Conservation (phyloP, 306 rosid genomes). For the Quercus berberidifolia region DNA sequence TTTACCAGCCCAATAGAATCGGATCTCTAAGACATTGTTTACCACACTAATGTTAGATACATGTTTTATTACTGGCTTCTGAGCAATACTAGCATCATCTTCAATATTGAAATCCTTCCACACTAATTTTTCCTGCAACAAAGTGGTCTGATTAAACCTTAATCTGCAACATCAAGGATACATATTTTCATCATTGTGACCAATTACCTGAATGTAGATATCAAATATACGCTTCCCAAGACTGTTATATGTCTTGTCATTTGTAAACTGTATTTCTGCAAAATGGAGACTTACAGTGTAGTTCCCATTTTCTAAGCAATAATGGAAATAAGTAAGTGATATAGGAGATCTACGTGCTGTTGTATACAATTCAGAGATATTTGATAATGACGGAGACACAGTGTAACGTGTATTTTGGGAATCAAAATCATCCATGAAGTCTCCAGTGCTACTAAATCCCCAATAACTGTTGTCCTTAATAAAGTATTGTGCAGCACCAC, state of each 20-base stretch:
- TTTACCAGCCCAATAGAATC: slow-evolving; percentile 49
- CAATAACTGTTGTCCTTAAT: slow-evolving; percentile 1
- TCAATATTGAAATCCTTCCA: slow-evolving; percentile 55
- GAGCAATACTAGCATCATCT: slow-evolving; percentile 20
- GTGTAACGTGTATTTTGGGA: slow-evolving; percentile 19
- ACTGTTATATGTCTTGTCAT: slow-evolving; percentile 10
- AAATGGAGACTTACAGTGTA: slow-evolving; percentile 40
- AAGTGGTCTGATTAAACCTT: slow-evolving; percentile 12
- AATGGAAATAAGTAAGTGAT: slow-evolving; percentile 36
- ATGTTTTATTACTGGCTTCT: not conserved
- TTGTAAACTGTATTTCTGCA: slow-evolving; percentile 26
- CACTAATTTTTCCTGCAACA: slow-evolving; percentile 46
- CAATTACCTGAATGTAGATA: slow-evolving; percentile 5
- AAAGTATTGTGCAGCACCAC: slow-evolving; percentile 26
- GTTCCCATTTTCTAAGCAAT: slow-evolving; percentile 33
- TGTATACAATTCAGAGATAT: not conserved
- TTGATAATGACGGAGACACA: not conserved
- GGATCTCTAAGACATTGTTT: slow-evolving; percentile 13
- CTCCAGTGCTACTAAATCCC: slow-evolving; percentile 50
- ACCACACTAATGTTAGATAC: not conserved
- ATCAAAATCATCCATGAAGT: slow-evolving; percentile 34
- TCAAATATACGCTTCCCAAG: slow-evolving; percentile 36
- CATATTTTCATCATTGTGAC: not conserved
- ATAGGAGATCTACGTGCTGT: slow-evolving; percentile 34
- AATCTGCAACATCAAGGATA: slow-evolving; percentile 8